Evolutionary conservation across 495 filamentous ascomycete species (phyloP), one percentile per base, ranked within the genome.

Genomic region (Penicillium parvum): DNA sequence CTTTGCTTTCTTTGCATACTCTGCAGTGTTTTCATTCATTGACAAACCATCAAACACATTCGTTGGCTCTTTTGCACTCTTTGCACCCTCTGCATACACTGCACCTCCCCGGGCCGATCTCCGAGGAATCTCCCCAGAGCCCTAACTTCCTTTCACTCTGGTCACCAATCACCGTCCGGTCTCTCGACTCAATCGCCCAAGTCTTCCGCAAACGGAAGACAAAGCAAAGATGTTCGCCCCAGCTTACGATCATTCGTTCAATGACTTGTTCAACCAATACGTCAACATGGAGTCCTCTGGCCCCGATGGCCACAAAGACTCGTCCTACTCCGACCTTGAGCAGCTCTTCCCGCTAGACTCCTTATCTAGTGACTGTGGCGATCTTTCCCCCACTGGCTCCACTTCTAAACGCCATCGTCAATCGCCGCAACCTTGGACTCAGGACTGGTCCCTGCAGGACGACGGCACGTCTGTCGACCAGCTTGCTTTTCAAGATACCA

Each of bases 231-330:
- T 69, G 68, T 67, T 71, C 53, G 61, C 68, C 43, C 69, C 74
- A 57, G 56, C 52, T 32, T 68, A 67, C 29, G 72, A 76, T 47
- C 69, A 77, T 52, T 72, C 71, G 15, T 72, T 68, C 62, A 72
- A 71, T 60, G 69, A 73, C 52, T 51, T 76, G 50, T 75, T 76
- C 59, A 72, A 69, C 53, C 69, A 76, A 60, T 73, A 68, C 52
- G 66, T 75, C 59, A 71, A 73, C 44, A 63, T 69, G 58, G 69
- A 73, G 39, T 58, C 61, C 32, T 56, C 62, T n/a, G 59, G 51
- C 30, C 47, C 58, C 36, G 66, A 73, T 50, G 60, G 52, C 46
- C 64, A 66, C 57, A 71, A 70, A 58, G 66, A 69, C 37, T 54
- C 68, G 47, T 58, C 66, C 39, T 69, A 75, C 52, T 49, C 60